These are phyloP conservation scores for Arachnomyces sp. DNA, from an alignment of 2,329 filamentous ascomycete genomes.

Conservation along the genomic window DNA sequence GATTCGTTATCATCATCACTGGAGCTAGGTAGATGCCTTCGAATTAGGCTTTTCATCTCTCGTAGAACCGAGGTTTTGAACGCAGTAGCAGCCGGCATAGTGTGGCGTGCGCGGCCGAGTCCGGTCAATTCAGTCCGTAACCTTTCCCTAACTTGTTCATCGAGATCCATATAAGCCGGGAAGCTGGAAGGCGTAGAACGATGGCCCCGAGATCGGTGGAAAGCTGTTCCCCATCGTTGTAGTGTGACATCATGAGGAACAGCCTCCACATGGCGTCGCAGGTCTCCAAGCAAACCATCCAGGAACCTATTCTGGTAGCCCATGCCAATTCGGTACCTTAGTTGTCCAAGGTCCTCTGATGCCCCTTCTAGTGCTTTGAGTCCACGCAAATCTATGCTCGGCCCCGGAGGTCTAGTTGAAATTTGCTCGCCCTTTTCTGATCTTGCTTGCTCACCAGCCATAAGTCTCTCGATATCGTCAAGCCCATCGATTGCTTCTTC, in stretches of 20 bases:
- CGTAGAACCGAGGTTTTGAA: slow-evolving; percentile 78
- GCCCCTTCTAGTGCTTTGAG: slow-evolving; percentile 75
- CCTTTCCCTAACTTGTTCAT: slow-evolving; percentile 61
- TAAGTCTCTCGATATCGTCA: slow-evolving; percentile 68
- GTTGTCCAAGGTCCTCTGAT: slow-evolving; percentile 63
- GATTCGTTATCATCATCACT: slow-evolving; percentile 91
- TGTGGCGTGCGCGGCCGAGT: slow-evolving; percentile 72
- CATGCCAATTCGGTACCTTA: slow-evolving; percentile 76
- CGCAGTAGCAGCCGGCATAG: slow-evolving; percentile 69
- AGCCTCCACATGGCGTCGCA: slow-evolving; percentile 69
- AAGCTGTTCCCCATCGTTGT: slow-evolving; percentile 74
- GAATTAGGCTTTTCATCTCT: slow-evolving; percentile 79
- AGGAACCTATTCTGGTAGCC: slow-evolving; percentile 78
- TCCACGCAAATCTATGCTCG: slow-evolving; percentile 62
- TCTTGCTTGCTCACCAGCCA: slow-evolving; percentile 60
- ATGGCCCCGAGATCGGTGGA: slow-evolving; percentile 62
- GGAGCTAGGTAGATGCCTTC: slow-evolving; percentile 79
- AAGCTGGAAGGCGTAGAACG: slow-evolving; percentile 60
- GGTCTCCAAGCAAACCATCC: slow-evolving; percentile 66
- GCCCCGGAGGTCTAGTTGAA: slow-evolving; percentile 22
- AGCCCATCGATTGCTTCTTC: slow-evolving; percentile 73
- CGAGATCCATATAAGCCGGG: slow-evolving; percentile 71
- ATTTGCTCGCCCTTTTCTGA: slow-evolving; percentile 21
- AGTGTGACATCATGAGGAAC: slow-evolving; percentile 68
- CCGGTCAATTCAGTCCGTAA: slow-evolving; percentile 67